These are phyloP conservation scores for Lodderomyces jiufengensis DNA, from an alignment of 1,139 yeast genomes.

Conservation along the genomic window DNA sequence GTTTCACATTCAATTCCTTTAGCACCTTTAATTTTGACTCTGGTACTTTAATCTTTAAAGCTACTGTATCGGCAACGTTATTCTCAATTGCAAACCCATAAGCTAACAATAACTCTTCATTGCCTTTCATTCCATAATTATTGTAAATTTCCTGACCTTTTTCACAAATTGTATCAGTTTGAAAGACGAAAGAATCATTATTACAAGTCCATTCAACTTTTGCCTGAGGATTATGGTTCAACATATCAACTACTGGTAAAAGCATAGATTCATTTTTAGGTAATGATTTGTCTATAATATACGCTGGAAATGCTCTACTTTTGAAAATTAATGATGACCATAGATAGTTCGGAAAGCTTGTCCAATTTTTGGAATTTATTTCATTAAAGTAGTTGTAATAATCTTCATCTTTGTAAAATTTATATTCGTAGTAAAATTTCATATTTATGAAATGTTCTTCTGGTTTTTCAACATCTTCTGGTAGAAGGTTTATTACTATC, in stretches of 20 bases:
- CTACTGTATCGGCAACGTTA: constrained; percentile 62
- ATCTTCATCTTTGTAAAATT: constrained; percentile 41
- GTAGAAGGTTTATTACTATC: constrained; percentile 33
- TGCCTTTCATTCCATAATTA: constrained; percentile 85
- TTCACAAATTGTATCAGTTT: constrained; percentile 16
- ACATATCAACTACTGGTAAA: constrained; percentile 71
- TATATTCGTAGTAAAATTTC: constrained; percentile 47
- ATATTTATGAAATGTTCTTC: constrained; percentile 35
- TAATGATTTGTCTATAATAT: constrained; percentile 25
- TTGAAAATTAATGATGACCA: constrained; percentile 74
- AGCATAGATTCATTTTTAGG: constrained; percentile 56
- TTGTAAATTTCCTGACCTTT: constrained; percentile 57
- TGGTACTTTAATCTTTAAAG: constrained; percentile 52
- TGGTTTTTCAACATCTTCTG: constrained; percentile 32
- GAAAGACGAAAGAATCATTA: constrained; percentile 24
- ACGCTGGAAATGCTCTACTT: constrained; percentile 76
- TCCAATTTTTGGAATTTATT: constrained; percentile 43
- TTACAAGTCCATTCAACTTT: constrained; percentile 60
- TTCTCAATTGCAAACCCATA: constrained; percentile 68
- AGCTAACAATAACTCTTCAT: constrained; percentile 64
- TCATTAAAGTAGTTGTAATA: constrained; percentile 26
- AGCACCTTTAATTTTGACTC: constrained; percentile 30
- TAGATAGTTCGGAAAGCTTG: constrained; percentile 59
- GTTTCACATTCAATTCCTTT: constrained; percentile 33
- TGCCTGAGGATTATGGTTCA: constrained; percentile 65